Evolutionary conservation across 768 basidiomycete genomes (phyloP), one percentile per base, ranked within the genome.

Genomic region (Boletus huronensis): DNA sequence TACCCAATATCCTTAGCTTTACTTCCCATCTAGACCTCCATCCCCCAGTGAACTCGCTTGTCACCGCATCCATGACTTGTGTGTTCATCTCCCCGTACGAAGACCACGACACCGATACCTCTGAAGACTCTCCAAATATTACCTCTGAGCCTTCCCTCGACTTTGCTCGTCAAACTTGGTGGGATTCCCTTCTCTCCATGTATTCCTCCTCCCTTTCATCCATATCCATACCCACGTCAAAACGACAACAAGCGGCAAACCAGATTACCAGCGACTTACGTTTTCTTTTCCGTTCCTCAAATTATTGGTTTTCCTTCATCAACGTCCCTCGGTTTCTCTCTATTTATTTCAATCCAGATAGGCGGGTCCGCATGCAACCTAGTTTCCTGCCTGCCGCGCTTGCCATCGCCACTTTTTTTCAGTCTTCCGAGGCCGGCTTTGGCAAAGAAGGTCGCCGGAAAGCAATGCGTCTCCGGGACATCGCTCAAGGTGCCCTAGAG

Each of bases 91-190:
- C 53, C 26, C 50, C 55, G 32, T 38, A 63, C 48, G 49, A 60
- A 34, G 56, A 61, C 14, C 40, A 38, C 10, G 55, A 58, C 19
- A 47, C 53, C 36, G 59, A 63, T 31, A 47, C n/a, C 34, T 55
- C 54, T 9, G 53, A 66, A 29, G 49, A 49, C 26, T 47, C 58
- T 43, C 19, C 9, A 6, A 53, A 31, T 29, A 80, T 84, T n/a
- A 65, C 63, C 6, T 64, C 72, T 43, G 80, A 83, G 57, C 88
- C 88, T 7, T 85, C 86, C 9, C 70, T 87, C 35, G 76, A 79
- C 45, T 88, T 87, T 67, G 74, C 77, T 17, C 85, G 87, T 47
- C 83, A 86, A 72, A 83, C 82, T 23, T 90, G 89, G 89, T 91
- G 86, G 84, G 90, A 90, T 63, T 82, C 79, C 5, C 75, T 90